Percentiles rank a stretch among this genome's conserved stretches.
Evolutionary conservation across 1,139 yeast genomes (phyloP).

Genomic region (Scheffersomyces parashehatae): DNA sequence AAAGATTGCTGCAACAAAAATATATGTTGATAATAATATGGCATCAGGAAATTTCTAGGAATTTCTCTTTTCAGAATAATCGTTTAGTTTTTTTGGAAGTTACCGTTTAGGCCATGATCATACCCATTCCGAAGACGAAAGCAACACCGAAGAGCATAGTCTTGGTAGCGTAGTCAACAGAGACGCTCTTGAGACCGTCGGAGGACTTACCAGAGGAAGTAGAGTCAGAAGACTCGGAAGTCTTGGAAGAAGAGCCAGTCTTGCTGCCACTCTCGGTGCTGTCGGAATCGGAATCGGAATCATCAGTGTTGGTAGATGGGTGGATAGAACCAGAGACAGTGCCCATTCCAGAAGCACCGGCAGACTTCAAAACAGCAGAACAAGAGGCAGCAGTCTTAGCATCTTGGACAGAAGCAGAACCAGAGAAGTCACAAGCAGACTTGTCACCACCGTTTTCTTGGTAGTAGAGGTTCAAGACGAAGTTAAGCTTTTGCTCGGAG

Average conservation of each 20-base stretch:
- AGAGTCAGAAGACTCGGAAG: constrained; percentile 6
- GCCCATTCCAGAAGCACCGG: constrained; percentile 24
- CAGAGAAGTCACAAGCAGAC: constrained; percentile 44
- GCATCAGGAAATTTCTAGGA: constrained; percentile 1
- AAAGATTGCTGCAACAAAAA: not conserved
- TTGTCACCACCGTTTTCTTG: constrained; percentile 24
- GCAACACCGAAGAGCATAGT: constrained; percentile 22
- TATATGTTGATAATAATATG: not conserved
- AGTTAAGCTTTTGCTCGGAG: constrained; percentile 41
- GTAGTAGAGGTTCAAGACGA: constrained; percentile 43
- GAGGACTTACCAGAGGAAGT: constrained; percentile 5
- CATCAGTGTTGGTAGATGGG: constrained; percentile 13
- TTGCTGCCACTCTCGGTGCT: constrained; percentile 1
- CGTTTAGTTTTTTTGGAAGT: not conserved
- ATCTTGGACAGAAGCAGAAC: constrained; percentile 37
- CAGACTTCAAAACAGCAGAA: constrained; percentile 20
- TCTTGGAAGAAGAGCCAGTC: constrained; percentile 5
- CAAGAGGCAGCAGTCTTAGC: constrained; percentile 21
- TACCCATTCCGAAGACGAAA: constrained; percentile 15
- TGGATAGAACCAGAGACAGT: constrained; percentile 17
- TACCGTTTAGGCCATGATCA: constrained; percentile 11
- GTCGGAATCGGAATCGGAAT: constrained; percentile 4
- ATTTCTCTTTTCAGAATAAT: constrained; percentile 2
- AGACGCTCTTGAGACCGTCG: constrained; percentile 17
- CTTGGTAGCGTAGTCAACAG: constrained; percentile 18